Evolutionary conservation across 352 stramenopile genomes (phyloP).

Genomic region (Pythium myriotylum): DNA sequence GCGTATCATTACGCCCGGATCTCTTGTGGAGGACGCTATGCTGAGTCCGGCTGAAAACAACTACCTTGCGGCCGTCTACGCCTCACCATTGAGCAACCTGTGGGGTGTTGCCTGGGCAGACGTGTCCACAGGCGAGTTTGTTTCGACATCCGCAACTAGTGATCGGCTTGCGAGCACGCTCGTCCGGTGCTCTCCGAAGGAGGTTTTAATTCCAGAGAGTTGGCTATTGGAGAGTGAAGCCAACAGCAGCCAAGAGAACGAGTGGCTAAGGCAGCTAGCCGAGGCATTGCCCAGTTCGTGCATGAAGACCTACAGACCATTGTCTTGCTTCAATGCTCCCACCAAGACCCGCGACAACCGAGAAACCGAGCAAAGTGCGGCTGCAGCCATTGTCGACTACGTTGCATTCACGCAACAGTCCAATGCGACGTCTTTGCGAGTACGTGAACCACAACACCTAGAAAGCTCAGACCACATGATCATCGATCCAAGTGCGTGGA

Average conservation of each 20-base stretch:
- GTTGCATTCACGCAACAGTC: slow-evolving; percentile 63
- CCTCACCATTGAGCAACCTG: slow-evolving; percentile 22
- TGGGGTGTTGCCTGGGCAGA: slow-evolving; percentile 77
- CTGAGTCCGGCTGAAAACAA: slow-evolving; percentile 79
- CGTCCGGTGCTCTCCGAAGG: slow-evolving; percentile 62
- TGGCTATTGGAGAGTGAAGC: not conserved
- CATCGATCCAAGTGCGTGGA: slow-evolving; percentile 77
- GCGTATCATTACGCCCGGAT: slow-evolving; percentile 73
- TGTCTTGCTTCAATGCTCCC: not conserved
- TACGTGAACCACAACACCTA: slow-evolving; percentile 52
- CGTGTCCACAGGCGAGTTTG: slow-evolving; percentile 79
- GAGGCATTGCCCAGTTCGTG: slow-evolving; percentile 46
- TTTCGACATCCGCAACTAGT: slow-evolving; percentile 53
- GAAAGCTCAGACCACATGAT: slow-evolving; percentile 79
- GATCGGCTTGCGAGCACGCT: slow-evolving; percentile 67
- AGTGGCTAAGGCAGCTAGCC: slow-evolving; percentile 32
- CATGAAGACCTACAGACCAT: slow-evolving; percentile 65
- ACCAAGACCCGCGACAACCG: slow-evolving; percentile 25
- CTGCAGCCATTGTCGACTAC: slow-evolving; percentile 66
- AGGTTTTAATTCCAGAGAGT: slow-evolving; percentile 58
- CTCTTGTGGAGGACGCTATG: slow-evolving; percentile 79
- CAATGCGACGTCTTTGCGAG: slow-evolving; percentile 24
- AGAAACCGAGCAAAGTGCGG: slow-evolving; percentile 7
- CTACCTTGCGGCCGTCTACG: slow-evolving; percentile 63
- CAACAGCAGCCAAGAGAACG: slow-evolving; percentile 8